Conservation (phyloP, 352 stramenopile species). For the Phytopythium helicoides region DNA sequence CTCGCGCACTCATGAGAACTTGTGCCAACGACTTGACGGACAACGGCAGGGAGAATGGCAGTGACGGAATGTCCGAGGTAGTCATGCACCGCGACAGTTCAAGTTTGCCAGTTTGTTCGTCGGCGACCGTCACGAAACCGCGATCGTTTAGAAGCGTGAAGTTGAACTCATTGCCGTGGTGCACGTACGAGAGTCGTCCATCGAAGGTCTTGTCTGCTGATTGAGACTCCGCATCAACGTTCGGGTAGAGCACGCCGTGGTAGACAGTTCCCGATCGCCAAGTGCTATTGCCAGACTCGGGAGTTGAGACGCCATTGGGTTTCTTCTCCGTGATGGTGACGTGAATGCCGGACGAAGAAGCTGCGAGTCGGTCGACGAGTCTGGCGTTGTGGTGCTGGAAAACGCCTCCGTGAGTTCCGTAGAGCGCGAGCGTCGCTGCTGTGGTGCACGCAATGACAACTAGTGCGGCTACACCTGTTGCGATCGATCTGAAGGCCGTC, state of each 20-base stretch:
- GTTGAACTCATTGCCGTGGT: constrained; percentile 11
- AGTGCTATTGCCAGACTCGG: constrained; percentile 3
- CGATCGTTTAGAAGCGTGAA: constrained; percentile 16
- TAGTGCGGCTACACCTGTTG: too few species aligned
- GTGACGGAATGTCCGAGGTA: constrained; percentile 10
- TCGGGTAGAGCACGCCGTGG: constrained; percentile 7
- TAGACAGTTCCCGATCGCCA: too few species aligned
- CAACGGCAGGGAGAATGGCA: too few species aligned
- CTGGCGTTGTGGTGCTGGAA: constrained; percentile 9
- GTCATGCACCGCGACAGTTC: constrained; percentile 6
- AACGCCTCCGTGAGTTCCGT: constrained; percentile 6
- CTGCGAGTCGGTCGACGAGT: constrained; percentile 7
- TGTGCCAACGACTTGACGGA: constrained; percentile 12
- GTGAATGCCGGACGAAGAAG: constrained; percentile 3
- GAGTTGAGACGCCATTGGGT: neutral
- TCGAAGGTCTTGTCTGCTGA: neutral
- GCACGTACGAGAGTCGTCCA: constrained; percentile 11
- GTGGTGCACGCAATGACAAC: neutral
- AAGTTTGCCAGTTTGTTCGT: constrained; percentile 3
- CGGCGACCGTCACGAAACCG: constrained; percentile 10
- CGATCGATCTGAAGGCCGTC: too few species aligned
- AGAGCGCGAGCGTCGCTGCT: neutral
- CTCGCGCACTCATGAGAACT: constrained; percentile 12
- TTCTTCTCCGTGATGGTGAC: constrained; percentile 12
- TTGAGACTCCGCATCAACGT: neutral